Evolutionary conservation across 2,329 filamentous ascomycete genomes (phyloP).

Genomic region (Tolypocladium pustulatum): DNA sequence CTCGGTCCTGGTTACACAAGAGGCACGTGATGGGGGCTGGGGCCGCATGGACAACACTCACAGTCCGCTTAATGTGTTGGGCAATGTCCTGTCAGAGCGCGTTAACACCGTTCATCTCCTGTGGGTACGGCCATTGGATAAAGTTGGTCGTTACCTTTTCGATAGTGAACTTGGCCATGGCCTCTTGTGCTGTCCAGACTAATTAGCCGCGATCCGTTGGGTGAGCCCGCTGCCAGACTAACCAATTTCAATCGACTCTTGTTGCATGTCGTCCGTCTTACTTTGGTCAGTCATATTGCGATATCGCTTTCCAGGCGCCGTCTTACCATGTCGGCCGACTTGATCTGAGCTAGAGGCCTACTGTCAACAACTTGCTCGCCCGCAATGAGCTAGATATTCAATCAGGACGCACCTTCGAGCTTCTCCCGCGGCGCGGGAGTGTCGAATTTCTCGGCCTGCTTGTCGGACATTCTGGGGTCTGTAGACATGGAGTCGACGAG

Average conservation of each 20-base stretch:
- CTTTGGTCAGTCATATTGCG: slow-evolving; percentile 16
- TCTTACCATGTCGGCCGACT: slow-evolving; percentile 93
- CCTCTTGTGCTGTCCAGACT: slow-evolving; percentile 41
- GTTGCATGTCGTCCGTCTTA: slow-evolving; percentile 94
- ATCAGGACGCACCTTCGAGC: slow-evolving; percentile 53
- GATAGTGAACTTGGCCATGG: slow-evolving; percentile 52
- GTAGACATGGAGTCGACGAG: neutral
- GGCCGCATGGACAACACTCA: slow-evolving; percentile 26
- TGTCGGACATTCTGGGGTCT: slow-evolving; percentile 24
- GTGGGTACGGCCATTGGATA: neutral
- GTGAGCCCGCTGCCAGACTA: slow-evolving; percentile 28
- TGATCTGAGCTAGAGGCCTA: slow-evolving; percentile 67
- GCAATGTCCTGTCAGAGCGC: slow-evolving; percentile 66
- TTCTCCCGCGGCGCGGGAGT: slow-evolving; percentile 54
- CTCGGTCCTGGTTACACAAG: neutral
- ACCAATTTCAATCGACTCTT: slow-evolving; percentile 93
- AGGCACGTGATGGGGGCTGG: neutral
- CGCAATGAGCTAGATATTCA: neutral
- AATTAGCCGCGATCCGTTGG: slow-evolving; percentile 12
- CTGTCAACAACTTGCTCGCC: slow-evolving; percentile 5
- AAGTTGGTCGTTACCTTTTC: slow-evolving; percentile 38
- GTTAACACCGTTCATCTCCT: slow-evolving; percentile 8
- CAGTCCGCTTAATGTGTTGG: slow-evolving; percentile 90
- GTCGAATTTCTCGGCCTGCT: slow-evolving; percentile 25
- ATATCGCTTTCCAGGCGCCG: neutral